Conservation (phyloP, 1,139 yeast genomes). For the Candida dubliniensis region DNA sequence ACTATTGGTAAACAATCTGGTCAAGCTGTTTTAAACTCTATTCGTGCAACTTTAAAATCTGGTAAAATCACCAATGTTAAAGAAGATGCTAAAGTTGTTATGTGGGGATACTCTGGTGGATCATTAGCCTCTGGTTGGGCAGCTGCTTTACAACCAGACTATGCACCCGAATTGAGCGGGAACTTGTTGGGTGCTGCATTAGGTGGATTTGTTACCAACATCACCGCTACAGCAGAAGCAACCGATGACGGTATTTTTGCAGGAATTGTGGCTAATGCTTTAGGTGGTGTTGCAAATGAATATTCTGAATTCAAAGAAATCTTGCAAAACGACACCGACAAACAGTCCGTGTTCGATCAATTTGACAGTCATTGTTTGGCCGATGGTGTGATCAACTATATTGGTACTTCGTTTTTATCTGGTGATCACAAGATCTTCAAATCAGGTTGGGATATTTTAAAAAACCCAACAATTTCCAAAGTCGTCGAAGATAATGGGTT, state of each 20-base stretch:
- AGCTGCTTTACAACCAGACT: conserved; percentile 30
- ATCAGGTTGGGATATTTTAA: conserved; percentile 19
- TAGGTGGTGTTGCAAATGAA: conserved; percentile 28
- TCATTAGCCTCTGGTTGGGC: conserved; percentile 42
- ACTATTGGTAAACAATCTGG: conserved; percentile 35
- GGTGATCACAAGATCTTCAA: conserved; percentile 19
- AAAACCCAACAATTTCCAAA: conserved; percentile 14
- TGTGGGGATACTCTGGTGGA: conserved; percentile 47
- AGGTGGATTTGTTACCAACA: conserved; percentile 33
- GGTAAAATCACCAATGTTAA: conserved; percentile 29
- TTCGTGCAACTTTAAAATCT: conserved; percentile 30
- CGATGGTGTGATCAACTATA: neutral
- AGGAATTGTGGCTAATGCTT: conserved; percentile 27
- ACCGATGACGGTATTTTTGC: conserved; percentile 26
- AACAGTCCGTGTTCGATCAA: neutral
- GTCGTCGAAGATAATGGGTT: conserved; percentile 24
- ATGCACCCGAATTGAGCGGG: conserved; percentile 30
- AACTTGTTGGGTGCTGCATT: conserved; percentile 29
- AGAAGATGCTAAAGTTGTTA: conserved; percentile 24
- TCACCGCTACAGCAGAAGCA: conserved; percentile 20
- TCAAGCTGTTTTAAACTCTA: conserved; percentile 30
- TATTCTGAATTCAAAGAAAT: conserved; percentile 21
- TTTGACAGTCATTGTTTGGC: neutral
- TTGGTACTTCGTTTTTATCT: conserved; percentile 13
- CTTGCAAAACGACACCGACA: neutral